Evolutionary conservation across 2,329 filamentous ascomycete genomes (phyloP).

Genomic region (Cryphonectria radicalis): DNA sequence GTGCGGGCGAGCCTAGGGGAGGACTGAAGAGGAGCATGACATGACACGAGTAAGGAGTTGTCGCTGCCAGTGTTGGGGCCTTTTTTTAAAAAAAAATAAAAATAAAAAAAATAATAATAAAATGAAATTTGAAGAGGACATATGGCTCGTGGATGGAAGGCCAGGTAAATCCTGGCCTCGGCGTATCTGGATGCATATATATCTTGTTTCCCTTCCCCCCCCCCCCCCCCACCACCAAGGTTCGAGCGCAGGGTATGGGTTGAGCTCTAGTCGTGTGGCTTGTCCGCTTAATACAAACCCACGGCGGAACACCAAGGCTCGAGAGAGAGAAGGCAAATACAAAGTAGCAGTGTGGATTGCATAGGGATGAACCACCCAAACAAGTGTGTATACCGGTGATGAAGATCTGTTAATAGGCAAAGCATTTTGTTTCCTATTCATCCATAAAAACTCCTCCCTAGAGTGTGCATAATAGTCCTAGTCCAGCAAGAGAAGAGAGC

Average conservation of each 20-base stretch:
- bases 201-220: neutral
- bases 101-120: too few species aligned
- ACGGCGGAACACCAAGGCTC: neutral
- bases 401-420: neutral
- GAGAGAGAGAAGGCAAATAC: neutral
- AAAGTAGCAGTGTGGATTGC: neutral
- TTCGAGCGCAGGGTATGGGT: neutral
- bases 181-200: neutral
- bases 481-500: neutral
- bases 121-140: neutral
- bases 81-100: too few species aligned
- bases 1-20: conserved; percentile 83
- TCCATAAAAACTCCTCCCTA: neutral
- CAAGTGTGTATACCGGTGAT: neutral
- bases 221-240: too few species aligned
- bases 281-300: neutral
- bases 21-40: conserved; percentile 47
- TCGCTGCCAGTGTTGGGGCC: too few species aligned
- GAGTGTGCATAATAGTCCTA: neutral
- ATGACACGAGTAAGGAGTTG: neutral
- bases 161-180: neutral
- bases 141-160: neutral
- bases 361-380: neutral
- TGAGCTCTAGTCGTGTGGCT: neutral
- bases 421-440: neutral